These are phyloP conservation scores for Geoglossum cookeanum DNA, from an alignment of 2,329 filamentous ascomycete species.

Conservation along the genomic window DNA sequence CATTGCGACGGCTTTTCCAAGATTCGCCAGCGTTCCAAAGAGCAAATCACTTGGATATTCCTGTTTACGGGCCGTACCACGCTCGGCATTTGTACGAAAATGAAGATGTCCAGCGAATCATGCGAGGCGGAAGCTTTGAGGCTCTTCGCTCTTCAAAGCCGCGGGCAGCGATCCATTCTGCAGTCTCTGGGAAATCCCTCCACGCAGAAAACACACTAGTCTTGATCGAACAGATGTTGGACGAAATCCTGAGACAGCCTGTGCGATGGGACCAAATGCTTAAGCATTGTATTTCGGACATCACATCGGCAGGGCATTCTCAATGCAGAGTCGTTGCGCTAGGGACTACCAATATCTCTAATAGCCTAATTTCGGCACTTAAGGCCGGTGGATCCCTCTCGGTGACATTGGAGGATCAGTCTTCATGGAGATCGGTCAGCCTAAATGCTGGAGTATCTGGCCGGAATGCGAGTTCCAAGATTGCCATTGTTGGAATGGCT, in stretches of 20 bases:
- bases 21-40: slow-evolving; percentile 21
- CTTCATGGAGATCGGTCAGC: slow-evolving; percentile 17
- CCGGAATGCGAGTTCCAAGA: slow-evolving; percentile 41
- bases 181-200: slow-evolving; percentile 23
- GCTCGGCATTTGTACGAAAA: slow-evolving; percentile 32
- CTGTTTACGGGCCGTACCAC: slow-evolving; percentile 38
- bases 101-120: slow-evolving; percentile 26
- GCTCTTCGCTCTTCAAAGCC: slow-evolving; percentile 26
- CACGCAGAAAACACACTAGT: slow-evolving; percentile 12
- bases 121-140: slow-evolving; percentile 23
- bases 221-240: slow-evolving; percentile 25
- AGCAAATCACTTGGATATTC: slow-evolving; percentile 27
- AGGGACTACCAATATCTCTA: slow-evolving; percentile 15
- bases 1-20: slow-evolving; percentile 26
- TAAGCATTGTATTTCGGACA: slow-evolving; percentile 5
- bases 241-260: slow-evolving; percentile 32
- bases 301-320: slow-evolving; percentile 1
- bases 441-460: slow-evolving; percentile 23
- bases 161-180: slow-evolving; percentile 31
- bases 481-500: slow-evolving; percentile 72
- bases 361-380: slow-evolving; percentile 5
- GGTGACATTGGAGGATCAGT: not conserved
- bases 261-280: slow-evolving; percentile 28
- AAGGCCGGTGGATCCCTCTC: not conserved
- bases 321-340: slow-evolving; percentile 18